These are phyloP conservation scores for Leishmania gerbilli DNA, from an alignment of 208 protist species.

Conservation along the genomic window DNA sequence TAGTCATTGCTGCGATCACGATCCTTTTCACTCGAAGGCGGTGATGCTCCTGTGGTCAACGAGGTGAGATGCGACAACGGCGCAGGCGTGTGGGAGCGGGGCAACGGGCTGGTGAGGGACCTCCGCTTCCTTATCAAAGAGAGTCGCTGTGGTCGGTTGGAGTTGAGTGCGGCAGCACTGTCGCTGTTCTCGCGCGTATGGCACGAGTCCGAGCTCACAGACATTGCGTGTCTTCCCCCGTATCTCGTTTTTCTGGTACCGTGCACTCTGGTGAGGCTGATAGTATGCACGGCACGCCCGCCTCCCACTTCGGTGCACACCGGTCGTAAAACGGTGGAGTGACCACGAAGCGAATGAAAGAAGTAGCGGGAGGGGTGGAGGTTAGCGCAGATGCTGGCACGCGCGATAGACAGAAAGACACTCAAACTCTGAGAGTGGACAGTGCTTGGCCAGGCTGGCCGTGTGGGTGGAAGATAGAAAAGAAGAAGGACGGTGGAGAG, in stretches of 20 bases:
- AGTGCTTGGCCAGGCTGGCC: not conserved
- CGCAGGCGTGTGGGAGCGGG: not conserved
- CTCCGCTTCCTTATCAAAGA: not conserved
- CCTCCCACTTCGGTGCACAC: not conserved
- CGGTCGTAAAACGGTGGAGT: too few relatives aligned
- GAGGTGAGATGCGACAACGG: not conserved
- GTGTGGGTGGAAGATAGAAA: not conserved
- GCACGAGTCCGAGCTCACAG: not conserved
- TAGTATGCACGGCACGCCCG: not conserved
- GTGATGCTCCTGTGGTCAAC: not conserved
- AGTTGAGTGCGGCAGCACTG: constrained; percentile 13
- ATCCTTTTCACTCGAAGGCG: not conserved
- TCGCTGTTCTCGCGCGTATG: constrained; percentile 9
- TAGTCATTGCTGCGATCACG: not conserved
- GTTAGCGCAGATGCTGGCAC: not conserved
- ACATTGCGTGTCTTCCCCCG: not conserved
- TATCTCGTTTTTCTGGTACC: not conserved
- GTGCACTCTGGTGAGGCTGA: not conserved
- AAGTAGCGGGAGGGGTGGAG: not conserved
- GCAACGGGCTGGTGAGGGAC: not conserved
- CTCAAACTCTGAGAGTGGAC: not conserved
- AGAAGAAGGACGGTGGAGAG: not conserved
- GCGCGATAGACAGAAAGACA: not conserved
- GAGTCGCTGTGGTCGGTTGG: constrained; percentile 21
- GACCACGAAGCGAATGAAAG: not conserved